Evolutionary conservation across 1,284 basidiomycete genomes (phyloP).

Genomic region (Apiotrichum veenhuisii): DNA sequence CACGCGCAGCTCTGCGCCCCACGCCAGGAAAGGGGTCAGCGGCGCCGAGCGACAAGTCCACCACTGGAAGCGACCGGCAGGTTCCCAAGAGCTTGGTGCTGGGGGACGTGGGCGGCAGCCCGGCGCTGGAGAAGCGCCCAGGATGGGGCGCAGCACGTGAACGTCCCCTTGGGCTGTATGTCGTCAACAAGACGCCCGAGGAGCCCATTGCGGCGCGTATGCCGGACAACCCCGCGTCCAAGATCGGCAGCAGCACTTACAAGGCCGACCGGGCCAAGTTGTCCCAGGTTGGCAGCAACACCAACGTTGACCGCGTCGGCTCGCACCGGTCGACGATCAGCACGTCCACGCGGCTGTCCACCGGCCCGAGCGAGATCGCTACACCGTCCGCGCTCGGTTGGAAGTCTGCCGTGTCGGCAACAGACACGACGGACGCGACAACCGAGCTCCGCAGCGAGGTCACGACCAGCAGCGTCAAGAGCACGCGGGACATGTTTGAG

Average conservation of each 20-base stretch:
- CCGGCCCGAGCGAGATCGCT: not conserved
- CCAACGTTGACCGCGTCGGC: not conserved
- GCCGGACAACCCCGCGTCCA: not conserved
- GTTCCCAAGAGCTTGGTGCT: not conserved
- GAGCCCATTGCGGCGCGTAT: not conserved
- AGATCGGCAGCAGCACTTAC: not conserved
- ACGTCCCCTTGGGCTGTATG: not conserved
- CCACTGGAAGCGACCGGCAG: no score
- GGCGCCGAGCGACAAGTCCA: not conserved
- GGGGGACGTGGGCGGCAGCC: no score
- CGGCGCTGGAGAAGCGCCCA: no score
- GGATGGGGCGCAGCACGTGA: no score
- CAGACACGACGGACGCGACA: no score
- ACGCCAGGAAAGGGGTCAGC: not conserved
- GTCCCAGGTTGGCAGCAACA: no score
- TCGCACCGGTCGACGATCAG: not conserved
- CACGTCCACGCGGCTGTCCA: not conserved
- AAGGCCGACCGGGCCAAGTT: no score
- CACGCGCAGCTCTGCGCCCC: not conserved
- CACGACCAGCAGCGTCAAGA: not conserved
- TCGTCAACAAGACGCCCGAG: conserved; percentile 1
- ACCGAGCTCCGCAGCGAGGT: no score
- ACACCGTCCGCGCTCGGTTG: not conserved
- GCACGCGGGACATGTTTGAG: no score
- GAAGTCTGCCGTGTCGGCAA: not conserved